phyloP scores from a whole-genome alignment of 305 asterid genomes.

The Stenogyne calaminthoides region DNA sequence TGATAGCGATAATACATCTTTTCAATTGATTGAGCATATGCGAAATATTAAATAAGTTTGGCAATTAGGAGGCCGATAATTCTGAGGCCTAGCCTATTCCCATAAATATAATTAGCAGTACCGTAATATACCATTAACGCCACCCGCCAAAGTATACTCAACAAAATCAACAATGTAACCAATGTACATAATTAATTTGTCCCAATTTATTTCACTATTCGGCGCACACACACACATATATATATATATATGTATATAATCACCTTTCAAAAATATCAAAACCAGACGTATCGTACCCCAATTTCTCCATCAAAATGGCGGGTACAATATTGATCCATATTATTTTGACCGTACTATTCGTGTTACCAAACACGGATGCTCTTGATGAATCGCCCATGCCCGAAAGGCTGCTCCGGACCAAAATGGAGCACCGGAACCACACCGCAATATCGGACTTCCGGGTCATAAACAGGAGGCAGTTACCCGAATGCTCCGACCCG shows the following conservation, averaged over 20 bases:
- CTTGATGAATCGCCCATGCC: constrained; percentile 21
- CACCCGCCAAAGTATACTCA: not conserved
- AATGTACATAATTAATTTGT: too few species aligned
- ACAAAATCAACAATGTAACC: not conserved
- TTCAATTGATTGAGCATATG: too few species aligned
- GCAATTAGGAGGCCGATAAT: not conserved
- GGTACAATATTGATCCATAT: not conserved
- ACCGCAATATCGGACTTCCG: constrained; percentile 67
- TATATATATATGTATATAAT: too few species aligned
- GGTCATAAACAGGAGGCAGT: constrained; percentile 47
- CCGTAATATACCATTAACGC: not conserved
- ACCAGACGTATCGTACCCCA: too few species aligned
- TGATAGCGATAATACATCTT: not conserved
- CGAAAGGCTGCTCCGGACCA: constrained; percentile 30
- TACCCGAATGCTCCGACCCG: constrained; percentile 44
- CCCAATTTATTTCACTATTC: too few species aligned
- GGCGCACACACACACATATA: too few species aligned
- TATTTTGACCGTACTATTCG: not conserved
- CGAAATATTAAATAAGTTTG: not conserved
- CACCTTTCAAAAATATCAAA: too few species aligned
- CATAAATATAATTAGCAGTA: not conserved
- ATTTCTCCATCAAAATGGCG: constrained; percentile 9
- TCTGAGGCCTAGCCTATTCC: not conserved
- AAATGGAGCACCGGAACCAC: constrained; percentile 43
- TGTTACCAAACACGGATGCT: not conserved